Base-by-base conservation (phyloP, 768 basidiomycete genomes). In the Lepiota subincarnata region DNA sequence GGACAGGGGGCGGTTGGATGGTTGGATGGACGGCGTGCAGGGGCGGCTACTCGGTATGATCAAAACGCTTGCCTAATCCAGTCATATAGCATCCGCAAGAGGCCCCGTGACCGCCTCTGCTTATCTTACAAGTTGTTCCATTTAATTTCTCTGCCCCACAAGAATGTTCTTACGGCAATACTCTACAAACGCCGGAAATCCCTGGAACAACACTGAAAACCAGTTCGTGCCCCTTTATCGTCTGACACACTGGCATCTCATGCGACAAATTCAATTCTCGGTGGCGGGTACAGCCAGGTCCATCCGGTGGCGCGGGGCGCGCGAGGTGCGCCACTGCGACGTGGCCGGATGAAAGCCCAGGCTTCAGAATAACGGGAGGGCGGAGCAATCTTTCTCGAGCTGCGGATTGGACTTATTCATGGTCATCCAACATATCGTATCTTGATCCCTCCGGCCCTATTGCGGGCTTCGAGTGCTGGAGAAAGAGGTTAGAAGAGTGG, bases 391-490 rank as follows among this genome's bases (percentile, higher is more conserved):
- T 11, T 45, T 16, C 35, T 24, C 16, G 36, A 40, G 31, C 24
- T 42, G 16, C 31, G 18, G 22, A 37, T 45, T 14, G 18, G 47
- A 28, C 37, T 42, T 19, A 51, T 22, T 19, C 19, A 11, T 14
- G 36, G 68, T 70, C 73, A 90, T 68, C 86, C 86, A 63, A 82
- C 78, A 64, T 84, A 83, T 41, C 89, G 86, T 64, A 90, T 84
- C 72, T 89, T 91, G 73, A 88, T 83, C 12, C 78, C 83, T 46
- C 79, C 79, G 12, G 77, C 70, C 43, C 86, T 83, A 64, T 76
- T 83, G 50, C 87, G 85, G 43, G 80, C 74, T 72, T 89, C 88
- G 19, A 88, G 68, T 14, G 86, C 86, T 89, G 43, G 18, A 7
- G 39, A 52, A 20, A 22, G 44, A 34, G 55, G 36, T 40, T 36